Evolutionary conservation across 768 basidiomycete genomes (phyloP), one percentile per base, ranked within the genome.

Genomic region (Suillus occidentalis): DNA sequence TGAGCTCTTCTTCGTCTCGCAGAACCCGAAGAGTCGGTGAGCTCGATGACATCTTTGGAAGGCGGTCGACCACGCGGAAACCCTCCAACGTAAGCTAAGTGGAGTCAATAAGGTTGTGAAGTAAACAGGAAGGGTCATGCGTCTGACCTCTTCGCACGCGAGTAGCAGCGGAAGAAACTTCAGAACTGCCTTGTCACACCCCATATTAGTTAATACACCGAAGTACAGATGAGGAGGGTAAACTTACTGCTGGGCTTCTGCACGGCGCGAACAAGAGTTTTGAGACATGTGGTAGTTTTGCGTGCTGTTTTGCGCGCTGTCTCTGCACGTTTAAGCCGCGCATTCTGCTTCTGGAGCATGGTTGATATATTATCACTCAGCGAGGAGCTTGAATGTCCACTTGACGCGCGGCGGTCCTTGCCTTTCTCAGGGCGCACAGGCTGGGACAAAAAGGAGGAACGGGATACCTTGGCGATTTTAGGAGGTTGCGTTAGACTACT

Each of bases 21-120:
- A 34, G 67, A 50, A 20, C 67, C 72, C 39, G 57, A 58, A 34
- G 72, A 77, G 47, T 77, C 74, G 0, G 67, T 65, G 6, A 75
- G 63, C 31, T 77, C 73, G 39, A 73, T 62, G 7, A 49, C 18
- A 16, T 68, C 50, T 31, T 25, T 22, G 10, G 57, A 40, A 40
- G 68, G 67, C 28, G 63, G 42, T 66, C 50, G 14, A 73, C 56
- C 2, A 71, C 70, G 20, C 65, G 70, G 22, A 25, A 22, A n/a
- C 12, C 36, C 5, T 43, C 68, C 64, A 61, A 60, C 31, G 60
- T 63, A 31, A 62, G 13, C 12, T 61, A 37, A 12, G 63, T 63
- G 12, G 6, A 69, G 10, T 63, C 67, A 28, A 66, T 69, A 65
- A 66, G 61, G 52, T 53, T 18, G 71, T 76, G 57, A 13, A 43